A percentile compares a stretch with the other conserved stretches of the same genome.
Evolutionary conservation across 2,329 filamentous ascomycete genomes (phyloP).

Genomic region (Clonostachys sp.): DNA sequence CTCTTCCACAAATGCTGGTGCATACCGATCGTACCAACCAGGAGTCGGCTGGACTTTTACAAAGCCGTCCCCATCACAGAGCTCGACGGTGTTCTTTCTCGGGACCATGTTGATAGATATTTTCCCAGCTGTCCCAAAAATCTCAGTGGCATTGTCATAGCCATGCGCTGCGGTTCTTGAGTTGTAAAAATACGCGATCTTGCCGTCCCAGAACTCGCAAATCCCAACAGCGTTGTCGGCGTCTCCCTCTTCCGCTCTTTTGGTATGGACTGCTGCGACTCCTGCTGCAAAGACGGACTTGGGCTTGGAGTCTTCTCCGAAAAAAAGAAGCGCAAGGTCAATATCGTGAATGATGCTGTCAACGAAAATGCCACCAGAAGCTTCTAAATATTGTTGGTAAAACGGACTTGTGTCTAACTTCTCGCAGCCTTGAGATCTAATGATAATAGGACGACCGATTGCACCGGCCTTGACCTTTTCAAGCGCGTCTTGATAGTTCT

Average conservation of each 20-base stretch:
- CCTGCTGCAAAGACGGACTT: conserved; percentile 21
- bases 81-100: conserved; percentile 13
- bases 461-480: conserved; percentile 39
- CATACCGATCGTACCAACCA: conserved; percentile 59
- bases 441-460: conserved; percentile 56
- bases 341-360: conserved; percentile 70
- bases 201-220: conserved; percentile 35
- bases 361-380: conserved; percentile 64
- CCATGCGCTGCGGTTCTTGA: conserved; percentile 34
- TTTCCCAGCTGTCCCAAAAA: conserved; percentile 31
- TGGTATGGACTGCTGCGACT: conserved; percentile 21
- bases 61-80: conserved; percentile 14
- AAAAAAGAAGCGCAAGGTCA: conserved; percentile 24
- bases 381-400: conserved; percentile 63
- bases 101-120: conserved; percentile 23
- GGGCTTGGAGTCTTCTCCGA: conserved; percentile 19
- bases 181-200: conserved; percentile 36
- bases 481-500: conserved; percentile 58
- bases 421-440: conserved; percentile 66
- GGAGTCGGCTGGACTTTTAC: conserved; percentile 53
- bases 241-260: conserved; percentile 20
- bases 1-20: conserved; percentile 58
- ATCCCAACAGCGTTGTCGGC: conserved; percentile 36
- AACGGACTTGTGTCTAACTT: conserved; percentile 62
- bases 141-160: conserved; percentile 34